A percentile compares a stretch with the other conserved stretches of the same genome.
Conservation (phyloP, 2,329 filamentous ascomycete species). For the Monilinia fructicola region DNA sequence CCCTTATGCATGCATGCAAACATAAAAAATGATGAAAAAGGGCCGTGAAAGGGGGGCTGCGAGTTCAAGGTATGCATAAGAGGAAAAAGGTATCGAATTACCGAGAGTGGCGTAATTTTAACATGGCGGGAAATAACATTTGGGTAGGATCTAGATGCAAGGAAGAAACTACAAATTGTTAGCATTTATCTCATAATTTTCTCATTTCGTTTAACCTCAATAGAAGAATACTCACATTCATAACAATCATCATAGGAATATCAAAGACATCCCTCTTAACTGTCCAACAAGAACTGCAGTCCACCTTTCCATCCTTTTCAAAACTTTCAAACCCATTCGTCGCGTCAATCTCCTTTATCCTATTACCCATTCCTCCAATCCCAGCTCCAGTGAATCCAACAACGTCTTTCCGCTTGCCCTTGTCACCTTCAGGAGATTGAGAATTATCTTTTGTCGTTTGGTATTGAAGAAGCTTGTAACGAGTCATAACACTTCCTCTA, state of each 20-base stretch:
- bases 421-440: slow-evolving; percentile 27
- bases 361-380: slow-evolving; percentile 48
- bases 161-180: slow-evolving; percentile 44
- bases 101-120: background rate
- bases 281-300: slow-evolving; percentile 95
- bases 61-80: background rate
- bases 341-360: slow-evolving; percentile 63
- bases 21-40: slow-evolving; percentile 5
- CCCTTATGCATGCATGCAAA: slow-evolving; percentile 14
- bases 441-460: slow-evolving; percentile 62
- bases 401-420: slow-evolving; percentile 27
- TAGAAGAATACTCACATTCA: slow-evolving; percentile 74
- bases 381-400: slow-evolving; percentile 27
- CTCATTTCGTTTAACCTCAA: slow-evolving; percentile 23
- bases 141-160: slow-evolving; percentile 43
- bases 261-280: slow-evolving; percentile 97
- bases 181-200: background rate
- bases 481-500: slow-evolving; percentile 77
- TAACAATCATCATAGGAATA: slow-evolving; percentile 97
- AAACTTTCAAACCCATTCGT: slow-evolving; percentile 80
- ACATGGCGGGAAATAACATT: background rate
- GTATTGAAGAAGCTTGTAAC: slow-evolving; percentile 87
- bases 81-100: background rate
- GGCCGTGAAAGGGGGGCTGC: background rate
- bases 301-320: slow-evolving; percentile 84